These are phyloP conservation scores for Tetrahymena borealis DNA, from an alignment of 73 alveolate genomes.

Conservation along the genomic window DNA sequence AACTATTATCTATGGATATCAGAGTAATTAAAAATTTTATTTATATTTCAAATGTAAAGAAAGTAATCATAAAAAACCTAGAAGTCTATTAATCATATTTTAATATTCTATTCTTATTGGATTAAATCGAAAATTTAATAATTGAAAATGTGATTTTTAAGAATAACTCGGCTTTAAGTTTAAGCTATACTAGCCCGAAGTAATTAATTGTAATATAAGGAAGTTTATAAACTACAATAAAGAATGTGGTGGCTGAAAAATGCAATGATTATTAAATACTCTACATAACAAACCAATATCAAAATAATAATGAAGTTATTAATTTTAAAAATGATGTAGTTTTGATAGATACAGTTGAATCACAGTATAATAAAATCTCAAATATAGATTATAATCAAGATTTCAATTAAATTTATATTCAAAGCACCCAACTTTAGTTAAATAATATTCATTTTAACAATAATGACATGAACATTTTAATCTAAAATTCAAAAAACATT, in stretches of 20 bases:
- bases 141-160: not conserved
- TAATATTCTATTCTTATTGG: not conserved
- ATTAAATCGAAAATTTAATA: not conserved
- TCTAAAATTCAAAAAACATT: not conserved
- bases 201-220: not conserved
- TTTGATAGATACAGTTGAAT: not conserved
- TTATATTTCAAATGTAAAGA: not conserved
- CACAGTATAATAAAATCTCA: not conserved
- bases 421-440: not conserved
- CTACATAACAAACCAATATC: not conserved
- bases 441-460: not conserved
- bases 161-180: not conserved
- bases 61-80: not conserved
- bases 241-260: not conserved
- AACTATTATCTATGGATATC: not conserved
- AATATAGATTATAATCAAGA: not conserved
- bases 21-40: not conserved
- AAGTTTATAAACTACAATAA: not conserved
- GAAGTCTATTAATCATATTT: not conserved
- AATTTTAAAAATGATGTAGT: not conserved
- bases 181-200: not conserved
- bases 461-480: not conserved
- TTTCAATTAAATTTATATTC: not conserved
- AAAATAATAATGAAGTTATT: not conserved
- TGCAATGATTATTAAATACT: not conserved